Base-by-base conservation (phyloP, 129 eudicot species). In the Calendula officinalis region DNA sequence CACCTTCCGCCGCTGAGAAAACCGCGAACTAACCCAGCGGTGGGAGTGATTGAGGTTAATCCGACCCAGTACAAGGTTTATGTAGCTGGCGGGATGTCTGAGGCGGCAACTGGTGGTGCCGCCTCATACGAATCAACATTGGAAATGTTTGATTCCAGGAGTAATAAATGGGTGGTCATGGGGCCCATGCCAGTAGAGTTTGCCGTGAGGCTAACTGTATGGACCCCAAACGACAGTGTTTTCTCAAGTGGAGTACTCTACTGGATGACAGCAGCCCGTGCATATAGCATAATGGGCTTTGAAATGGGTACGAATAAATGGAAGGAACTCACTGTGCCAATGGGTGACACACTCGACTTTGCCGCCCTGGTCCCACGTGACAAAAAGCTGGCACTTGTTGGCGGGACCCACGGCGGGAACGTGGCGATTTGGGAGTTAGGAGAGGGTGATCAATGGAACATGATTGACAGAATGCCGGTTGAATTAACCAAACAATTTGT, bases 221-320 rank as follows among this genome's bases (percentile, higher is more conserved):
- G 96, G 96, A 85, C 87, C 41, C 94, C 88, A 3, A 82, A 81
- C 46, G 96, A 80, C 71, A 79, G 94, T 60, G 94, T 83, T 15
- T 74, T 44, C 62, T 70, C 80, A 4, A 69, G 47, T 39, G 88
- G 87, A 67, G 62, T 76, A 30, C 60, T 89, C 3, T 85, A 89
- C 12, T 83, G 94, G 96, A 83, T 85, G 67, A 89, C 96, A 14
- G 85, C 90, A 0, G 90, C 96, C 8, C 69, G 87, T 17, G 80
- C 90, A 17, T 85, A 89, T 27, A 82, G 90, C 33, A 69, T 89
- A 37, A 85, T 85, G 96, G 85, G 94, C 6, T 82, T 80, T 12
- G 84, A 89, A 5, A 77, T 85, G 39, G 52, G 49, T 7, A 41
- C 75, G 3, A 75, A 73, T 13, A 76, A 60, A 39, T 89, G 96